phyloP scores from a whole-genome alignment of 2,329 filamentous ascomycete genomes.

The Monilinia fructicola region DNA sequence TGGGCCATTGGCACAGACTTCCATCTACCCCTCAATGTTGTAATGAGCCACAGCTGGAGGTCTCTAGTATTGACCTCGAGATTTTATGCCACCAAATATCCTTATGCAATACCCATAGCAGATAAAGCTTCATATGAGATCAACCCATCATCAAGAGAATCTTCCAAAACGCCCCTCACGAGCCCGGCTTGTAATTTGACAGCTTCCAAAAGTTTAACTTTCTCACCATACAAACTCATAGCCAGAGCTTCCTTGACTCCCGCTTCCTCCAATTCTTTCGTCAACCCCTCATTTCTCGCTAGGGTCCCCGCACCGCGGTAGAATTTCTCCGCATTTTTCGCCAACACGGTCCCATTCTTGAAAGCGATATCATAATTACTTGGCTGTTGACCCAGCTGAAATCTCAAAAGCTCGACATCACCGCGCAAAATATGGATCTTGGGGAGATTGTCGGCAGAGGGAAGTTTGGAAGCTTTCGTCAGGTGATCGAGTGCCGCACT shows the following conservation, averaged over 20 bases:
- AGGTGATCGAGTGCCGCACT: slow-evolving; percentile 51
- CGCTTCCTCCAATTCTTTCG: slow-evolving; percentile 46
- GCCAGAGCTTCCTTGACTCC: slow-evolving; percentile 50
- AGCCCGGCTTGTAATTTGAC: slow-evolving; percentile 15
- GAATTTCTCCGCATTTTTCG: slow-evolving; percentile 58
- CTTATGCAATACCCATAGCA: slow-evolving; percentile 25
- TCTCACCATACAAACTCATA: slow-evolving; percentile 46
- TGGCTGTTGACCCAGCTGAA: slow-evolving; percentile 50
- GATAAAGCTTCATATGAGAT: slow-evolving; percentile 24
- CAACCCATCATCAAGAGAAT: slow-evolving; percentile 31
- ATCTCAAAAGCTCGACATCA: slow-evolving; percentile 55
- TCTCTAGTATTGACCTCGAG: background rate
- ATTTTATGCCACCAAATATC: background rate
- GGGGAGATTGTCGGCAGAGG: slow-evolving; percentile 49
- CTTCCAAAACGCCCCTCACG: slow-evolving; percentile 25
- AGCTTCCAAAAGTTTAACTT: slow-evolving; percentile 33
- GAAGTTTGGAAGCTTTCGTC: slow-evolving; percentile 52
- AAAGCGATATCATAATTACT: slow-evolving; percentile 45
- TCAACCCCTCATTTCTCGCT: slow-evolving; percentile 43
- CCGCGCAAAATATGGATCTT: slow-evolving; percentile 55
- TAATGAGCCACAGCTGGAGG: background rate
- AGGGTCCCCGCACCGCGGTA: slow-evolving; percentile 51
- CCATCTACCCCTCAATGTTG: background rate
- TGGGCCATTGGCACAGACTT: background rate
- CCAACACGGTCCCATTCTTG: slow-evolving; percentile 48